Evolutionary conservation across 495 filamentous ascomycete species (phyloP).

Genomic region (Hyaloscypha hepaticicola): DNA sequence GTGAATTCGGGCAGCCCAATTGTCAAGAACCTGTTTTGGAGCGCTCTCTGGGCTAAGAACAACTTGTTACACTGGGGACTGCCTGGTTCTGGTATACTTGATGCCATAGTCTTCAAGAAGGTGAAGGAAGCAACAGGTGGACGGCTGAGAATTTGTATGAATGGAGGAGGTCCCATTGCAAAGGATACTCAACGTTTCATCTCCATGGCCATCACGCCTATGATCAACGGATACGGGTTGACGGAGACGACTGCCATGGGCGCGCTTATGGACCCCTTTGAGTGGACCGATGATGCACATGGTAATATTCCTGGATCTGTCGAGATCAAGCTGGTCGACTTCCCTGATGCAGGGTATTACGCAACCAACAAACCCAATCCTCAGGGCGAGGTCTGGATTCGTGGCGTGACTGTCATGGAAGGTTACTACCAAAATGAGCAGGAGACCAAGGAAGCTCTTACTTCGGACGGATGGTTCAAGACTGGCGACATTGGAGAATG

Average conservation of each 20-base stretch:
- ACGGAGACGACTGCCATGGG: slow-evolving; percentile 97
- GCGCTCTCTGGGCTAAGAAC: slow-evolving; percentile 78
- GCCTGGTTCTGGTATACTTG: slow-evolving; percentile 70
- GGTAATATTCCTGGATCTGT: slow-evolving; percentile 79
- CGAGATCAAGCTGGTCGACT: slow-evolving; percentile 95
- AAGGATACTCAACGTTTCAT: slow-evolving; percentile 87
- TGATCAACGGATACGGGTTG: slow-evolving; percentile 93
- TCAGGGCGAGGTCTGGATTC: slow-evolving; percentile 95
- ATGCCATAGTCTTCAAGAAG: slow-evolving; percentile 84
- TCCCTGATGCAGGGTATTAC: slow-evolving; percentile 87
- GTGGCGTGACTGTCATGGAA: slow-evolving; percentile 68
- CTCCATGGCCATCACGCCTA: slow-evolving; percentile 82
- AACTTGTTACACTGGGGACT: slow-evolving; percentile 74
- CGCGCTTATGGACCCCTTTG: slow-evolving; percentile 80
- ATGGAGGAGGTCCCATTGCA: slow-evolving; percentile 81
- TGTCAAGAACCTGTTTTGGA: slow-evolving; percentile 88
- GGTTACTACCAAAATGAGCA: slow-evolving; percentile 81
- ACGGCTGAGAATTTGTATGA: slow-evolving; percentile 76
- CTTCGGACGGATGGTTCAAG: slow-evolving; percentile 90
- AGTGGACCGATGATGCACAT: slow-evolving; percentile 82
- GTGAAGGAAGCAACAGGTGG: slow-evolving; percentile 89
- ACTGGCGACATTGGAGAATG: slow-evolving; percentile 95
- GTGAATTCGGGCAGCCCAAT: slow-evolving; percentile 72
- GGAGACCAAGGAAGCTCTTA: slow-evolving; percentile 74
- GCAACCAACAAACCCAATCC: slow-evolving; percentile 80